Conservation (phyloP, 2,329 filamentous ascomycete genomes). For the Penicillium sp. region DNA sequence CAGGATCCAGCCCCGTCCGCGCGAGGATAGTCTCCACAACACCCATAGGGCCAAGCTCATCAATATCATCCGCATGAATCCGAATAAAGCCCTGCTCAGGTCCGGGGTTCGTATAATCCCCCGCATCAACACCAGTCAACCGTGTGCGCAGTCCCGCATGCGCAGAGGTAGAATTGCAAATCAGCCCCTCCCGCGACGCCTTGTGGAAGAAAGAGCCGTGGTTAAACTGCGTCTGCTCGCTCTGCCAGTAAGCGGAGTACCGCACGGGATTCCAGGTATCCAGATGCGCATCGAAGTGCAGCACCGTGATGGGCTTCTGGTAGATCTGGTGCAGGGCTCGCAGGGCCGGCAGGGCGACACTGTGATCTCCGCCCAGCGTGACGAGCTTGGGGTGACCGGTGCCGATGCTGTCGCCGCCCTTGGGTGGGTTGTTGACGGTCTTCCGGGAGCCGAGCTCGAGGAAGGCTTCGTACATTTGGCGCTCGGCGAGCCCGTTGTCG, state of each 20-base stretch:
- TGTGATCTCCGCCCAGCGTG: constrained; percentile 75
- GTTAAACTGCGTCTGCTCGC: constrained; percentile 74
- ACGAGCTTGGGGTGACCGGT: constrained; percentile 59
- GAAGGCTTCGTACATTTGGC: constrained; percentile 84
- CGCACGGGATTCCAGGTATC: constrained; percentile 82
- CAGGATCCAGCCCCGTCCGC: constrained; percentile 66
- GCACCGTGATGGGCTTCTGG: constrained; percentile 66
- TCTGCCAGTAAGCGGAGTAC: constrained; percentile 77
- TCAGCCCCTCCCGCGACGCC: constrained; percentile 77
- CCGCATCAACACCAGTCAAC: constrained; percentile 67
- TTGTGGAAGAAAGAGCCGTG: constrained; percentile 94
- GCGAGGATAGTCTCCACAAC: constrained; percentile 72
- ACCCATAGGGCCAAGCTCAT: constrained; percentile 74
- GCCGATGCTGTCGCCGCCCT: constrained; percentile 37
- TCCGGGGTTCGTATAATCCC: constrained; percentile 71
- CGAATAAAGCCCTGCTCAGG: constrained; percentile 77
- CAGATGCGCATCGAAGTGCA: constrained; percentile 79
- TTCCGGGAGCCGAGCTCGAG: constrained; percentile 64
- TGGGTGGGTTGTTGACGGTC: constrained; percentile 38
- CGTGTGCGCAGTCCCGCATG: constrained; percentile 84
- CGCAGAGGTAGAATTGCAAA: constrained; percentile 73
- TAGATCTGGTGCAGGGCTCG: constrained; percentile 67
- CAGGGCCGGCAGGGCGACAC: constrained; percentile 70
- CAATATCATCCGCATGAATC: constrained; percentile 83
- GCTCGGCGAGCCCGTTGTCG: constrained; percentile 79